phyloP scores from a whole-genome alignment of 108 stramenopile genomes.

The Cyclotella atomus region DNA sequence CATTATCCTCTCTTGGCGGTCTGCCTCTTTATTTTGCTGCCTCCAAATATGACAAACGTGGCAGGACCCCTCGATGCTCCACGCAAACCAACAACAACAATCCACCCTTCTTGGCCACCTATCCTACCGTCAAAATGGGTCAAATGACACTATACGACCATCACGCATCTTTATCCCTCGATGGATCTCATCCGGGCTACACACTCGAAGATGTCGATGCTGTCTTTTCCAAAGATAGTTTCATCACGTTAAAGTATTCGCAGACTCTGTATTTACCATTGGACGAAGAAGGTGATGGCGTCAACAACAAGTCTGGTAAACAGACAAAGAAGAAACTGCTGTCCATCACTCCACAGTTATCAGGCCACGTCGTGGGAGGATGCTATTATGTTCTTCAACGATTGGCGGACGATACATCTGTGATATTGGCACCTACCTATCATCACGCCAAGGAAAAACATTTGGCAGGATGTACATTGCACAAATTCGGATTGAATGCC shows the following conservation, averaged over 20 bases:
- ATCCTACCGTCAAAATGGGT: constrained; percentile 96
- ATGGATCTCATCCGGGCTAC: constrained; percentile 74
- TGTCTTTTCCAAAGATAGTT: constrained; percentile 60
- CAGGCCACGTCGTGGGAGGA: constrained; percentile 91
- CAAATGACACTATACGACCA: constrained; percentile 97
- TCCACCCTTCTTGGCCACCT: constrained; percentile 91
- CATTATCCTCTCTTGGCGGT: constrained; percentile 58
- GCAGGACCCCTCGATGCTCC: constrained; percentile 49
- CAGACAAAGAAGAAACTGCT: constrained; percentile 26
- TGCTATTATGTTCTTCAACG: constrained; percentile 73
- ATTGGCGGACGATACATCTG: constrained; percentile 77
- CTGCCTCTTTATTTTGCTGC: constrained; percentile 53
- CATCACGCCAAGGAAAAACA: constrained; percentile 87
- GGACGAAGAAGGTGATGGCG: constrained; percentile 15
- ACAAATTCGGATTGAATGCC: constrained; percentile 75
- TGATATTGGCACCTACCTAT: constrained; percentile 75
- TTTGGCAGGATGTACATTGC: constrained; percentile 75
- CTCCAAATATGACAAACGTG: constrained; percentile 15
- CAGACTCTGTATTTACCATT: constrained; percentile 71
- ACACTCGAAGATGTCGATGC: constrained; percentile 90
- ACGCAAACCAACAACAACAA: constrained; percentile 8
- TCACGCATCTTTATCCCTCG: constrained; percentile 77
- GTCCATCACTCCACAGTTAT: constrained; percentile 79
- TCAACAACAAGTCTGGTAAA: not conserved
- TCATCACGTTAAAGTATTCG: constrained; percentile 89